Evolutionary conservation across 1,139 yeast species (phyloP).

Genomic region (Arxiozyma bovina): DNA sequence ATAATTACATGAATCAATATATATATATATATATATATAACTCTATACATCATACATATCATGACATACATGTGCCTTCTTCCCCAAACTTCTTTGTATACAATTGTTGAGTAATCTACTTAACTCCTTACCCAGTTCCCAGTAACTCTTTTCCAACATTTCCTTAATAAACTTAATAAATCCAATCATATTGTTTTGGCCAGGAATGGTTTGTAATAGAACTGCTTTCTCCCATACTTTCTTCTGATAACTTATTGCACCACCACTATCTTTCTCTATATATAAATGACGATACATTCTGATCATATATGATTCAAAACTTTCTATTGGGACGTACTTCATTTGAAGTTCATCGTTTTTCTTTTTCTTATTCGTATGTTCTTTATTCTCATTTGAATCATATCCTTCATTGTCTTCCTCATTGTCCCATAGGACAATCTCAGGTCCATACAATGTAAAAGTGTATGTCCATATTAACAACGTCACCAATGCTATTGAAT

Average conservation of each 20-base stretch:
- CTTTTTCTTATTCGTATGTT: background rate
- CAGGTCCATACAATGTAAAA: background rate
- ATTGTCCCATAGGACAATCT: background rate
- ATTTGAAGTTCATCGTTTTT: background rate
- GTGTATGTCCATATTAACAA: background rate
- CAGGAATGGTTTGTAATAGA: slow-evolving; percentile 27
- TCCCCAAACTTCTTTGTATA: slow-evolving; percentile 49
- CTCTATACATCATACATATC: slow-evolving; percentile 37
- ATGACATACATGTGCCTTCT: slow-evolving; percentile 40
- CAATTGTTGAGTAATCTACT: slow-evolving; percentile 51
- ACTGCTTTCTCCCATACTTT: slow-evolving; percentile 29
- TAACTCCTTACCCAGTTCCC: slow-evolving; percentile 54
- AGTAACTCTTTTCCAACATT: slow-evolving; percentile 42
- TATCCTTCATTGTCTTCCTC: background rate
- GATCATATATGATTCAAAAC: background rate
- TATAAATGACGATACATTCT: background rate
- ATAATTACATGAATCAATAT: no score
- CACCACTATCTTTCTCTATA: slow-evolving; percentile 4
- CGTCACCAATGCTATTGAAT: slow-evolving; percentile 43
- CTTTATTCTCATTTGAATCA: background rate
- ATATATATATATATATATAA: background rate
- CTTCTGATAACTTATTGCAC: slow-evolving; percentile 33
- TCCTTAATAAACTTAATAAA: slow-evolving; percentile 43
- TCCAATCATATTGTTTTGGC: slow-evolving; percentile 45
- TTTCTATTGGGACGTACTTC: background rate